Conservation (phyloP, 768 basidiomycete genomes). For the Chalciporus pseudorubinellus region DNA sequence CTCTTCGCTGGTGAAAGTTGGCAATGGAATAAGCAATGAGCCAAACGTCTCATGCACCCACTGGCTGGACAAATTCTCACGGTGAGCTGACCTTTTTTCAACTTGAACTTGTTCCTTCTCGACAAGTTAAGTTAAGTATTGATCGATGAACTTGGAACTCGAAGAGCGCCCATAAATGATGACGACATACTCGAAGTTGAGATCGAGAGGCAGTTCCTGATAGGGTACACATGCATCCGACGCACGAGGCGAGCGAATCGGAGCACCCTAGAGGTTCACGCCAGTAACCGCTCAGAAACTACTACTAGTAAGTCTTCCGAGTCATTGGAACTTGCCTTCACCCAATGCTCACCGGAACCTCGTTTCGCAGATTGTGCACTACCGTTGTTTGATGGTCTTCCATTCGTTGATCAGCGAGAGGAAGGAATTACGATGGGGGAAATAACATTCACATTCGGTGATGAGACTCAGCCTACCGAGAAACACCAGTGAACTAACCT, state of each 20-base stretch:
- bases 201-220: conserved; percentile 19
- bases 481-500: neutral
- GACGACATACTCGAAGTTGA: conserved; percentile 20
- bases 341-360: no score
- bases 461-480: neutral
- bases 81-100: conserved; percentile 9
- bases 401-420: conserved; percentile 11
- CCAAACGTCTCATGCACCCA: neutral
- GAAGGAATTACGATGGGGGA: conserved; percentile 20
- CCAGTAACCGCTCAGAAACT: neutral
- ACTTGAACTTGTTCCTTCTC: neutral
- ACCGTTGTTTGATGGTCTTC: conserved; percentile 16
- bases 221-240: conserved; percentile 25
- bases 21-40: neutral
- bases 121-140: conserved; percentile 2
- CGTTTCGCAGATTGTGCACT: conserved; percentile 21
- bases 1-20: conserved; percentile 6
- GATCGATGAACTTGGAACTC: neutral
- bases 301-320: neutral
- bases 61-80: conserved; percentile 19
- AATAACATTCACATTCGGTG: conserved; percentile 19
- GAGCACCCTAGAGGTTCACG: neutral
- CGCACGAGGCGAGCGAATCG: conserved; percentile 17
- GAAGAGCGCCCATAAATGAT: conserved; percentile 16
- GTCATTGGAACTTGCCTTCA: neutral